Conservation (phyloP, 192 early-diverging fungal species). For the Piromyces finnis region DNA sequence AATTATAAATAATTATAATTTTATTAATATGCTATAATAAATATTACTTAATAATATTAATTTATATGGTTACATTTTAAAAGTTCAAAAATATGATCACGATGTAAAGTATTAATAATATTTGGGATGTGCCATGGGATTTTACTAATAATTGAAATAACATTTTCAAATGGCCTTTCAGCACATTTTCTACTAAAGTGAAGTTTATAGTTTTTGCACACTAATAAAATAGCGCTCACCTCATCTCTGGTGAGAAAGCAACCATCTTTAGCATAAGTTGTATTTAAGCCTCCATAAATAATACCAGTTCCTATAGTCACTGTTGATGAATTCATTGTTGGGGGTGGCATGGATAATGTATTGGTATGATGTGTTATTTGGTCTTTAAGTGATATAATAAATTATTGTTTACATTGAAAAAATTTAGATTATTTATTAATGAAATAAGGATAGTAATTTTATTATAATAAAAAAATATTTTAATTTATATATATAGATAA, state of each 20-base stretch:
- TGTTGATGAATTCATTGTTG: not conserved
- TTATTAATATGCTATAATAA: no score
- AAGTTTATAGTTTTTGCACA: constrained; percentile 60
- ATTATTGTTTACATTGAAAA: no score
- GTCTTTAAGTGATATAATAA: no score
- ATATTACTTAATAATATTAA: no score
- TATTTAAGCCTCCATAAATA: not conserved
- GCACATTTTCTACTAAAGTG: constrained; percentile 58
- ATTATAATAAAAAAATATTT: no score
- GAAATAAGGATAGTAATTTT: no score
- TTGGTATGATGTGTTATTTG: not conserved
- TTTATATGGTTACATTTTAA: constrained; percentile 18
- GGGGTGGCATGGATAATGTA: not conserved
- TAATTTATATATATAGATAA: no score
- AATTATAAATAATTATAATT: no score
- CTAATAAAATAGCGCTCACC: constrained; percentile 45
- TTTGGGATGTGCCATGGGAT: constrained; percentile 54
- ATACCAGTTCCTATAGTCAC: not conserved
- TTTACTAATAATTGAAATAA: constrained; percentile 49
- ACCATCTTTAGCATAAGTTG: not conserved
- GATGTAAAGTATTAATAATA: constrained; percentile 35
- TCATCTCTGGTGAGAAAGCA: constrained; percentile 44
- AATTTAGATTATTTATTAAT: no score
- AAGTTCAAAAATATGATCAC: constrained; percentile 57
- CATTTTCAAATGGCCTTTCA: constrained; percentile 57